Evolutionary conservation across 2,329 filamentous ascomycete species (phyloP), one percentile per base, ranked within the genome.

Genomic region (Amauroascus niger): DNA sequence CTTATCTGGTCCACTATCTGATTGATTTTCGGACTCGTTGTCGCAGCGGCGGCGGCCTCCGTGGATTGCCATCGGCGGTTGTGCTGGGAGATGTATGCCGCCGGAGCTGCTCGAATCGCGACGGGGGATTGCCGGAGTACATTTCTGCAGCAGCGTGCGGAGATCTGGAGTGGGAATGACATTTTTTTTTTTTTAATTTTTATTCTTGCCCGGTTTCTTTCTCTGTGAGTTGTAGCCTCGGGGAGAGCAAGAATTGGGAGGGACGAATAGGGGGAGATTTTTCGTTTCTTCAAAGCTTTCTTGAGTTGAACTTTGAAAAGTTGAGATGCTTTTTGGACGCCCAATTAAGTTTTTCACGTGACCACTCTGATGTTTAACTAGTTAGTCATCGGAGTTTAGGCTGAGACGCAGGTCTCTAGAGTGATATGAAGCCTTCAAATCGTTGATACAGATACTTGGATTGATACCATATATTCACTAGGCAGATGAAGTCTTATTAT

Each of bases 1-100:
- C 91, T 95, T 73, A 99, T 98, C 75, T 98, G 90, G 71, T 98
- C 90, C 67, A 99, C 93, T 67, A 99, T 98, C 56, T 81, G 82
- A 63, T 84, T 74, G 65, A 99, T 95, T 81, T 98, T 98, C 59
- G 93, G 89, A 74, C 87, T 95, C 58, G 76, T 72, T 64, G 80
- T 70, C 54, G 76, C 73, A 53, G 77, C 76, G 54, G 64, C 58
- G 28, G 55, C 57, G 50, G 79, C 82, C 64, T 90, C 86, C 63
- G 88, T 90, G 59, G 88, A 91, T 73, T 93, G 87, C 86, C 88
- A 90, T 80, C 93, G 82, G 74, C 87, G 83, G 74, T 86, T 82
- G 24, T 48, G 50, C 46, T 47, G 50, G 16, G 49, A 28, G 40
- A 51, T 53, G 35, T 55, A 55, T 53, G 47, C 35, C n/a, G n/a